These are phyloP conservation scores for Haematococcus lacustris DNA, from an alignment of 139 green algal species.

Conservation along the genomic window DNA sequence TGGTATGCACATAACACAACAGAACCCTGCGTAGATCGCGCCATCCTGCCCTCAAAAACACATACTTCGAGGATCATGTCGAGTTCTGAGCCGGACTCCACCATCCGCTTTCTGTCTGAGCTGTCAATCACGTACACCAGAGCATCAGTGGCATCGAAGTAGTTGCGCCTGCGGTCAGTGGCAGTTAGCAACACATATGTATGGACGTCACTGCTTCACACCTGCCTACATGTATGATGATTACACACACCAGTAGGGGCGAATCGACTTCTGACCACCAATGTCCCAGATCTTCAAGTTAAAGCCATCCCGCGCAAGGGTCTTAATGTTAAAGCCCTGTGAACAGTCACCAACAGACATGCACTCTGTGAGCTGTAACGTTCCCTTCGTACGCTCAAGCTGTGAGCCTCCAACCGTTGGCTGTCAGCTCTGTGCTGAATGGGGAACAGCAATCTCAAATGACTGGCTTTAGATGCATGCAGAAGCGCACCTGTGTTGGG, in stretches of 20 bases:
- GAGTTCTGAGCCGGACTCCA: slow-evolving; percentile 60
- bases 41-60: no score
- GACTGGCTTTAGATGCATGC: no score
- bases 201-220: no score
- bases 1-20: no score
- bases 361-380: no score
- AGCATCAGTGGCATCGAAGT: slow-evolving; percentile 73
- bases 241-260: slow-evolving; percentile 65
- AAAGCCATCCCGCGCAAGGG: slow-evolving; percentile 65
- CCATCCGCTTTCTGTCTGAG: slow-evolving; percentile 62
- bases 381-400: no score
- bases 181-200: no score
- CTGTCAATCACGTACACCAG: slow-evolving; percentile 79
- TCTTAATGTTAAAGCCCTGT: slow-evolving; percentile 87
- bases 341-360: background rate
- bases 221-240: no score
- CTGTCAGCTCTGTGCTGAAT: no score
- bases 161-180: slow-evolving; percentile 65
- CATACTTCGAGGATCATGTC: slow-evolving; percentile 48
- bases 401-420: no score
- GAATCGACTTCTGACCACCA: slow-evolving; percentile 73
- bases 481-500: slow-evolving; percentile 51
- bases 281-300: slow-evolving; percentile 87
- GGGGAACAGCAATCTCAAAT: no score
- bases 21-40: no score